Conservation (phyloP, 441 rosid genomes). For the Eruca vesicaria region DNA sequence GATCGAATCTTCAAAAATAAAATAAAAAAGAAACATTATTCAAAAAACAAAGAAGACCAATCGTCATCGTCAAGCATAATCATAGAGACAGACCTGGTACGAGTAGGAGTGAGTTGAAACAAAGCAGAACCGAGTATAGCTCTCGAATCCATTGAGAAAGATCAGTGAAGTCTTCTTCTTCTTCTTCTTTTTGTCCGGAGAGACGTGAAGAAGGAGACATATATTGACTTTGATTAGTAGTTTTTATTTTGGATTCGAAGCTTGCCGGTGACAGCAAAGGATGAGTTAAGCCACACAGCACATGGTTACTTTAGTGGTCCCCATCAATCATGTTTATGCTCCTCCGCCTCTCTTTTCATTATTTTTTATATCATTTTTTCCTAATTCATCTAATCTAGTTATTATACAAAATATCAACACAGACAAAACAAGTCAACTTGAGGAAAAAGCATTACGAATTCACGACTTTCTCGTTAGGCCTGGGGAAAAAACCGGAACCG, state of each 20-base stretch:
- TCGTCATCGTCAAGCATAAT: not conserved
- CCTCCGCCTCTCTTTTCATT: constrained; percentile 4
- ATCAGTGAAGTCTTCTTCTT: constrained; percentile 2
- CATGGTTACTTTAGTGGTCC: constrained; percentile 29
- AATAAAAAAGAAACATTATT: no score
- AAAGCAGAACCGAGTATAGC: constrained; percentile 61
- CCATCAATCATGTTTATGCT: constrained; percentile 24
- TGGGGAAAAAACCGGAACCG: no score
- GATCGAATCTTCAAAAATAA: constrained; percentile 92
- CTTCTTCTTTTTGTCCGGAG: not conserved
- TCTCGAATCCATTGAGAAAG: constrained; percentile 42
- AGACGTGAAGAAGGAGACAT: constrained; percentile 22
- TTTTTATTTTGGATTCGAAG: constrained; percentile 28
- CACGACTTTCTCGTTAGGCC: not conserved
- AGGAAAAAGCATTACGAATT: not conserved
- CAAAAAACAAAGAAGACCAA: not conserved
- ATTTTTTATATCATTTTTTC: not conserved
- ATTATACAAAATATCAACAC: not conserved
- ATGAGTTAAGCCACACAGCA: constrained; percentile 26
- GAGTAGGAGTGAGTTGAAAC: constrained; percentile 80
- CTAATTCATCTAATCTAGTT: constrained; percentile 5
- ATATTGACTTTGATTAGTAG: constrained; percentile 18
- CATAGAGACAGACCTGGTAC: constrained; percentile 51
- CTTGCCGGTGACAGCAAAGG: constrained; percentile 36
- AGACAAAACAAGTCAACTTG: not conserved